phyloP scores from a whole-genome alignment of 306 rosid species.

The Dalbergia oliveri region DNA sequence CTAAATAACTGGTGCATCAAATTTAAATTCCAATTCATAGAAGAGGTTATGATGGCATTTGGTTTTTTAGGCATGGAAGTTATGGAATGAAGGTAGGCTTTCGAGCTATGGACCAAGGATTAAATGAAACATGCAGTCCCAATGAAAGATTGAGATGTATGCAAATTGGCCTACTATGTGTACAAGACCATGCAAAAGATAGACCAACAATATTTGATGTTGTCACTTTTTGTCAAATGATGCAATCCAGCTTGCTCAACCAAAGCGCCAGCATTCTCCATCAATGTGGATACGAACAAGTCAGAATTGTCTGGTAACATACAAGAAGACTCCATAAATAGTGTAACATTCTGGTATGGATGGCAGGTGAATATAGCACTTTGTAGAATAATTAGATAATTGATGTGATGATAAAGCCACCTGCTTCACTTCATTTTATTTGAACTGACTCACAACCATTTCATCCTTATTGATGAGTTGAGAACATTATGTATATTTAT shows the following conservation, averaged over 20 bases:
- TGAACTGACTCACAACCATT: no score
- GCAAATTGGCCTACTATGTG: slow-evolving; percentile 49
- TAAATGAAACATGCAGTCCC: not conserved
- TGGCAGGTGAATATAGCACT: slow-evolving; percentile 16
- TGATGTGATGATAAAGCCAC: not conserved
- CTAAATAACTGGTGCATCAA: not conserved
- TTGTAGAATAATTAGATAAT: no score
- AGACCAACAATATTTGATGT: slow-evolving; percentile 59
- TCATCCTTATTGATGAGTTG: no score
- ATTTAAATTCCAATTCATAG: not conserved
- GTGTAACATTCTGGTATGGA: slow-evolving; percentile 33
- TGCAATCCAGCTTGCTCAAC: slow-evolving; percentile 40
- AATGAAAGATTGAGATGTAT: slow-evolving; percentile 45
- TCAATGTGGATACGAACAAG: slow-evolving; percentile 1
- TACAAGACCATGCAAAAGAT: slow-evolving; percentile 19
- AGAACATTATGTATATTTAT: no score
- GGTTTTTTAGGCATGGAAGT: not conserved
- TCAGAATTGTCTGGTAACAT: not conserved
- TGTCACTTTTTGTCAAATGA: slow-evolving; percentile 48
- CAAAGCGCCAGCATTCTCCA: slow-evolving; percentile 46
- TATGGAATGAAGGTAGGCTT: slow-evolving; percentile 27
- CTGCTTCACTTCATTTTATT: not conserved
- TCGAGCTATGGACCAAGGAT: slow-evolving; percentile 28
- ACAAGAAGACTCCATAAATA: slow-evolving; percentile 36
- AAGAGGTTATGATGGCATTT: not conserved